Evolutionary conservation across 2,329 filamentous ascomycete species (phyloP).

Genomic region (Lasiodiplodia gonubiensis): DNA sequence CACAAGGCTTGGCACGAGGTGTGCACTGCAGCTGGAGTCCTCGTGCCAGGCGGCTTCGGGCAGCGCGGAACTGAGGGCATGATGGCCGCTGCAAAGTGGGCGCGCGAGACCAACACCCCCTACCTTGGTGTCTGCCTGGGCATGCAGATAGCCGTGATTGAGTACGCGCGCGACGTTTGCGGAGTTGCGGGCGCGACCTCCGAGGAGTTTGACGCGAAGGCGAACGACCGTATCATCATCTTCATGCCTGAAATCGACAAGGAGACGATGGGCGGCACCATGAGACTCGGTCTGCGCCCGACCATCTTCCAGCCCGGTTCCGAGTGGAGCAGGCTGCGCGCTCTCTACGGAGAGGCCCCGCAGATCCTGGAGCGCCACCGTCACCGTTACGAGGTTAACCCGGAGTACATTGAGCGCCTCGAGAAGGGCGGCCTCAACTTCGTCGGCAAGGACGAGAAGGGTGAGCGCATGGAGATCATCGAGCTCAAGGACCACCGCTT

Average conservation of each 20-base stretch:
- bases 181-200: conserved; percentile 64
- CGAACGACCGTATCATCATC: conserved; percentile 75
- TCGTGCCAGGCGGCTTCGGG: conserved; percentile 82
- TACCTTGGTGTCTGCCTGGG: conserved; percentile 91
- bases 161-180: conserved; percentile 80
- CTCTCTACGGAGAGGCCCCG: conserved; percentile 67
- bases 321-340: conserved; percentile 79
- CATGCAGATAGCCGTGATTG: conserved; percentile 91
- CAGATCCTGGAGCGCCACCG: conserved; percentile 74
- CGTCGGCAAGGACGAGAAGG: conserved; percentile 78
- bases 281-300: conserved; percentile 79
- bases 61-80: conserved; percentile 85
- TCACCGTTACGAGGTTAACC: conserved; percentile 91
- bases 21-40: conserved; percentile 70
- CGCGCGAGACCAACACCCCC: conserved; percentile 77
- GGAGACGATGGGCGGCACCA: conserved; percentile 80
- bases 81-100: conserved; percentile 86
- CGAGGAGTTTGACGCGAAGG: conserved; percentile 62
- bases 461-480: conserved; percentile 80
- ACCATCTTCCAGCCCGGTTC: conserved; percentile 76
- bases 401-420: conserved; percentile 72
- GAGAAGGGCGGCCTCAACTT: conserved; percentile 74
- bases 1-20: conserved; percentile 86
- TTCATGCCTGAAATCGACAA: conserved; percentile 91
- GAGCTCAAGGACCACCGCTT: conserved; percentile 84